Evolutionary conservation across 257 asterid species (phyloP), one percentile per base, ranked within the genome.

Genomic region (Lycium barbarum): DNA sequence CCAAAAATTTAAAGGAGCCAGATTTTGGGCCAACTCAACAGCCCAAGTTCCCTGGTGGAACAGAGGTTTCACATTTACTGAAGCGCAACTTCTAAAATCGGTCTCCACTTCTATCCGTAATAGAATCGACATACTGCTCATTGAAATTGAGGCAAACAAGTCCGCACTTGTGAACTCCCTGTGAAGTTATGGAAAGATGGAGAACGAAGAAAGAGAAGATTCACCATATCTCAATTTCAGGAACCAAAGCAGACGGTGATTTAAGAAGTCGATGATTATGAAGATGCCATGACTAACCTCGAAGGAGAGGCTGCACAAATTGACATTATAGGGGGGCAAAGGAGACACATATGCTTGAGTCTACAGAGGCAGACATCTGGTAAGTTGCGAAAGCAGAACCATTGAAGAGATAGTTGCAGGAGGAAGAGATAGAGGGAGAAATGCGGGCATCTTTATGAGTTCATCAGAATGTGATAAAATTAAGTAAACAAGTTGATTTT

Each of bases 101-200:
- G 71, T 26, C 71, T 63, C 45, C 72, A 65, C 72, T 62, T 62
- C 59, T 20, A 40, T 65, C 71, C 11, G 18, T 67, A 67, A 35
- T 35, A 67, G 49, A 67, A 67, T 67, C 49, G 74, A 67, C 74
- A 67, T 15, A 14, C 9, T 67, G 20, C 74, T 67, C 74, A 14
- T 35, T 67, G 47, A 67, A 67, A 66, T 66, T 66, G 73, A 67
- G 49, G 74, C 74, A 35, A 35, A 67, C 74, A 67, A 35, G 74
- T 35, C 49, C 15, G 43, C 74, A 13, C 43, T 14, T 67, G 20
- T 7, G 12, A 67, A 67, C 74, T 66, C 74, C 74, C 9, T 67
- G 35, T 11, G 43, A 38, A 66, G 1, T 43, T 67, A 47, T 67
- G 2, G 49, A 67, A 67, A 35, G 43, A 67, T 67, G 49, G 74